These are phyloP conservation scores for Ophiostoma piceae DNA, from an alignment of 2,329 filamentous ascomycete genomes.

Conservation along the genomic window DNA sequence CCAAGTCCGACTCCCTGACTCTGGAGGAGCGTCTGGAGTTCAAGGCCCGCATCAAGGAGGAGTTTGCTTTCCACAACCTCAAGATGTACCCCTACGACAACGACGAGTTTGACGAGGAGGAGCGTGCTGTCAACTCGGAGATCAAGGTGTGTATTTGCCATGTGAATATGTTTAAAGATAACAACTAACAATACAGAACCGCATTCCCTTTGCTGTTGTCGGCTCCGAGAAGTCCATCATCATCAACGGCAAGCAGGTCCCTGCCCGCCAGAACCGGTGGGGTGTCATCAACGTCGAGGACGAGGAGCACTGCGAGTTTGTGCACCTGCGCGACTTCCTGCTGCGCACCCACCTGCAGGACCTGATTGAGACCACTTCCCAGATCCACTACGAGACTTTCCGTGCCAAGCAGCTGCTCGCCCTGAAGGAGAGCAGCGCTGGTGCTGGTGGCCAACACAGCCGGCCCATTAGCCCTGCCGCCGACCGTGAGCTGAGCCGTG, in stretches of 20 bases:
- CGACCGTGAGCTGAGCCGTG: conserved; percentile 91
- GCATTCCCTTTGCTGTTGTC: conserved; percentile 95
- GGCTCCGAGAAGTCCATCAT: conserved; percentile 98
- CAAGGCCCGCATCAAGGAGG: conserved; percentile 99
- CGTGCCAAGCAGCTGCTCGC: conserved; percentile 97
- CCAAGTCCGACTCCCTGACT: conserved; percentile 94
- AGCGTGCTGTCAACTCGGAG: conserved; percentile 84
- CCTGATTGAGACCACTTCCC: conserved; percentile 96
- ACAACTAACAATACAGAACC: conserved; percentile 51
- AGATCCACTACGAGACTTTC: conserved; percentile 99
- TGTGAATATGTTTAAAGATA: too few relatives aligned
- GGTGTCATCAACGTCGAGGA: conserved; percentile 99
- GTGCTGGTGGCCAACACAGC: conserved; percentile 60
- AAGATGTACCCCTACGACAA: conserved; percentile 99
- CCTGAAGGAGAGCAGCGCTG: conserved; percentile 94
- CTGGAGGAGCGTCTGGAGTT: conserved; percentile 92
- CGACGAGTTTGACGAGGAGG: conserved; percentile 96
- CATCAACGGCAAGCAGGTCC: conserved; percentile 94
- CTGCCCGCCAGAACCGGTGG: conserved; percentile 97
- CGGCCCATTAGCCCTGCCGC: conserved; percentile 93
- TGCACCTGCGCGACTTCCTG: conserved; percentile 96
- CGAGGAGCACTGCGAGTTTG: conserved; percentile 98
- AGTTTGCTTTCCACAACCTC: conserved; percentile 98
- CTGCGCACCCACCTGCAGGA: conserved; percentile 98
- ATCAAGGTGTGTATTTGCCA: conserved; percentile 69